phyloP scores from a whole-genome alignment of 164 flowering plant species.

The Annona cherimola region DNA sequence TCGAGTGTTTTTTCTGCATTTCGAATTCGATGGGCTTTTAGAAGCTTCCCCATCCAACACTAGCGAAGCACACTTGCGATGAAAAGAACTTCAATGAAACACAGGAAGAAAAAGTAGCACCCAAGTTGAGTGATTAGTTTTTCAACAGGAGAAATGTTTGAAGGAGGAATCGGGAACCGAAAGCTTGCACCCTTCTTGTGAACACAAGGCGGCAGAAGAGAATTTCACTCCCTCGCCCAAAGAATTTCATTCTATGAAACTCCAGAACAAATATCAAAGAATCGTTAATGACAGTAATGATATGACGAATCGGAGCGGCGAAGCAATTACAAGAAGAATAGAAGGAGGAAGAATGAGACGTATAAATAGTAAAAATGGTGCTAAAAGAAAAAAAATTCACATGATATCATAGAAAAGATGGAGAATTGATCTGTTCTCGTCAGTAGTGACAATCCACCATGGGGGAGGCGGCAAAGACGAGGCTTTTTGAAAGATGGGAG shows the following conservation, averaged over 20 bases:
- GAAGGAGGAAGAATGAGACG: neutral
- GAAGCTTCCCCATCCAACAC: too few species aligned
- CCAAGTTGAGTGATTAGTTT: neutral
- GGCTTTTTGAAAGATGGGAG: slow-evolving; percentile 13
- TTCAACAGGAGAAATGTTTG: neutral
- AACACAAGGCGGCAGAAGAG: slow-evolving; percentile 7
- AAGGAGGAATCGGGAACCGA: slow-evolving; percentile 2
- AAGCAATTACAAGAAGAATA: neutral
- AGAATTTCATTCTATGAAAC: neutral
- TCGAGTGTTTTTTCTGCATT: too few species aligned
- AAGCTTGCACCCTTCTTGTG: slow-evolving; percentile 24
- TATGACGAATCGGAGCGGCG: neutral
- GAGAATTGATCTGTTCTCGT: neutral
- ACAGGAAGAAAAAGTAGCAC: neutral
- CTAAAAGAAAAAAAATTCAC: slow-evolving; percentile 4
- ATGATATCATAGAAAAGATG: neutral
- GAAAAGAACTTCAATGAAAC: too few species aligned
- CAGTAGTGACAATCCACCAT: slow-evolving; percentile 70
- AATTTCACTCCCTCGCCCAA: neutral
- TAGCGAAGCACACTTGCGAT: too few species aligned
- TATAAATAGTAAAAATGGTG: slow-evolving; percentile 6
- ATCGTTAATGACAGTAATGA: neutral
- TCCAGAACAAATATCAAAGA: slow-evolving; percentile 7
- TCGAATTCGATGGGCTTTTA: too few species aligned
- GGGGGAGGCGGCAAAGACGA: slow-evolving; percentile 54